Evolutionary conservation across 1,139 yeast genomes (phyloP), one percentile per base, ranked within the genome.

Genomic region (Candida pseudoviswanathii): DNA sequence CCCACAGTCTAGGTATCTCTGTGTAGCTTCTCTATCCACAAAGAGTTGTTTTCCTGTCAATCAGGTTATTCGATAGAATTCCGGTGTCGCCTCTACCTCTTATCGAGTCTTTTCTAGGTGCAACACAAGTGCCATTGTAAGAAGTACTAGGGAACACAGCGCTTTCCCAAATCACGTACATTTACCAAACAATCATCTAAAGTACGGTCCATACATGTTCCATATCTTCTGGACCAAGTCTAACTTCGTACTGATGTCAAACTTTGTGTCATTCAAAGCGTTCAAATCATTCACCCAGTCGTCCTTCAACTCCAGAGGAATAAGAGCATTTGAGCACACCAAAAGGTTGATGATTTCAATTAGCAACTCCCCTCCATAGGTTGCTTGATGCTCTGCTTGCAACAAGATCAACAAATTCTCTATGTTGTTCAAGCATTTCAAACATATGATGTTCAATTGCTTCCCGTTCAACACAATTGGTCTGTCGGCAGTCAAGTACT

Each of bases 281-380:
- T 79, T 78, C 46, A 84, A 66, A 61, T 85, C 90, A 44, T 76
- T 67, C 22, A 71, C 58, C 84, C 87, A 84, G 49, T 81, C 85
- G 9, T 61, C 55, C 48, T 66, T 66, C 48, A 82, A 66, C 38
- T 63, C 66, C 34, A 60, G 61, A 1, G 89, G 88, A 1, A 85
- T 63, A 3, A 85, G 55, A 3, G 64, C 55, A 26, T 66, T 64
- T 9, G 89, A 84, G 40, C 75, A 67, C 33, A 71, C 67, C 45
- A 80, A 78, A 54, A 86, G 68, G 46, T 80, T 78, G 43, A 83
- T 74, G 5, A 81, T 70, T 59, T 86, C 91, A 49, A 86, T 68
- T 31, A 82, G 69, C 39, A 86, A 63, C 53, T 80, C 66, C 3
- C 92, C 86, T 51, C 71, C 86, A 39, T 66, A 36, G 31, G 29